A percentile compares a stretch with the other conserved stretches of the same genome.
phyloP scores from a whole-genome alignment of 495 filamentous ascomycete genomes.

The Tetracladium marchalianum region DNA sequence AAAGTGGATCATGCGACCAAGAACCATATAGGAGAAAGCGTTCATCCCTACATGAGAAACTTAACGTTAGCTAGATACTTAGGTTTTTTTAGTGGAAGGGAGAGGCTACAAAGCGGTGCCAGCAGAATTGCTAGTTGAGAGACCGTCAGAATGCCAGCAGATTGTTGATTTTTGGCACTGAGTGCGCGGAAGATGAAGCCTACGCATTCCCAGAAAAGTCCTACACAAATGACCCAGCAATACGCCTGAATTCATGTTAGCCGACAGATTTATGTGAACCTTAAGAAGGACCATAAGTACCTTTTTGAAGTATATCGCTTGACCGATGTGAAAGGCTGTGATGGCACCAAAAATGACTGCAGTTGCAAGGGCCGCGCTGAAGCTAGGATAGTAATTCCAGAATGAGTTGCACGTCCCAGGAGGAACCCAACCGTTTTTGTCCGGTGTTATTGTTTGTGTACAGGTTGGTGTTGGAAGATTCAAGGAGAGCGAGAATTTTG shows the following conservation, averaged over 20 bases:
- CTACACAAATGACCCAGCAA: conserved; percentile 44
- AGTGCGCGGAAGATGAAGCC: conserved; percentile 26
- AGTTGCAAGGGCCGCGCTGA: conserved; percentile 20
- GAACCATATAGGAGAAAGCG: conserved; percentile 56
- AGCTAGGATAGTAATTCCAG: conserved; percentile 29
- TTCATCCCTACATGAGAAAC: neutral
- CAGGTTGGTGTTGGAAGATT: conserved; percentile 14
- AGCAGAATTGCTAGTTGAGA: conserved; percentile 29
- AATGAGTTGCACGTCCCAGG: conserved; percentile 28
- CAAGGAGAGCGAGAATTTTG: too few species aligned
- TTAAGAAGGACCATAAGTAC: conserved; percentile 6
- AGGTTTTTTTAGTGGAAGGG: neutral
- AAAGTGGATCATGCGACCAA: conserved; percentile 49
- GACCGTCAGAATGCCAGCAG: conserved; percentile 13
- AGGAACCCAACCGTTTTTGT: conserved; percentile 30
- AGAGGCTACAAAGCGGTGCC: conserved; percentile 27
- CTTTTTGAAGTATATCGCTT: conserved; percentile 28
- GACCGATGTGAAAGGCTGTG: conserved; percentile 26
- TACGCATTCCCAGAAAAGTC: conserved; percentile 22
- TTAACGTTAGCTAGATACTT: neutral
- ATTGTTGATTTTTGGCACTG: conserved; percentile 28
- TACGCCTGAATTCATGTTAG: conserved; percentile 28
- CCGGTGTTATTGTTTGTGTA: conserved; percentile 23
- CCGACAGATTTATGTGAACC: neutral
- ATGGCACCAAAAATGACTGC: conserved; percentile 30